Percentiles rank a stretch among this genome's conserved stretches.
Evolutionary conservation across 2,329 filamentous ascomycete species (phyloP).

Genomic region (Emydomyces testavorans): DNA sequence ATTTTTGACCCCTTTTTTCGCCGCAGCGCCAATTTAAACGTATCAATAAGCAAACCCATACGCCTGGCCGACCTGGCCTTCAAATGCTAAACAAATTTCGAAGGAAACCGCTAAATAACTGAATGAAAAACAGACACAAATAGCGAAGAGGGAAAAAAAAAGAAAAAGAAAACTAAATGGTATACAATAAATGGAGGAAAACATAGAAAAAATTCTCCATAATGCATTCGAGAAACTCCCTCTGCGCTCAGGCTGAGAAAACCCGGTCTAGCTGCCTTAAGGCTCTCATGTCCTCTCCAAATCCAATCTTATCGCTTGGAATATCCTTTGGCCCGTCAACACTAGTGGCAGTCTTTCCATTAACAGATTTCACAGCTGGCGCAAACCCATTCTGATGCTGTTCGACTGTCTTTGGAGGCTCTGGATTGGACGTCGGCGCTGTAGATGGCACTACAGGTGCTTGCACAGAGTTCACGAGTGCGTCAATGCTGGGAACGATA

Average conservation of each 20-base stretch:
- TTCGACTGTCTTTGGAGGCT: constrained; percentile 12
- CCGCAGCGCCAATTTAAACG: not conserved
- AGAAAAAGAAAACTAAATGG: not conserved
- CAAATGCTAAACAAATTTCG: constrained; percentile 5
- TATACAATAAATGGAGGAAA: not conserved
- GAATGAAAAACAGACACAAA: not conserved
- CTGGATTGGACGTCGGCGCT: constrained; percentile 19
- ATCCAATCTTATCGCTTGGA: constrained; percentile 46
- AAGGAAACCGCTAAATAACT: not conserved
- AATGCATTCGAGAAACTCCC: no score
- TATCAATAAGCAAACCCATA: not conserved
- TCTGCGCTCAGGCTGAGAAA: constrained; percentile 30
- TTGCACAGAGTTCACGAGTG: constrained; percentile 34
- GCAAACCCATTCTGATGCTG: not conserved
- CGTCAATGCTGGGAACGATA: constrained; percentile 45
- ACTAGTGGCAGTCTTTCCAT: not conserved
- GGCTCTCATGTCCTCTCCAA: constrained; percentile 53
- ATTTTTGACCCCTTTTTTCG: not conserved
- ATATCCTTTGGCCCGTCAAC: constrained; percentile 41
- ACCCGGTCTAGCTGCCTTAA: constrained; percentile 53
- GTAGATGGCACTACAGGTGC: constrained; percentile 19
- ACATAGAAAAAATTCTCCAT: no score
- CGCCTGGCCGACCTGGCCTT: constrained; percentile 2
- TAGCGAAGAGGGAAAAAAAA: not conserved
- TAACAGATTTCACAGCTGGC: not conserved